These are phyloP conservation scores for Helotiales sp. DNA, from an alignment of 2,329 filamentous ascomycete species.

Conservation along the genomic window DNA sequence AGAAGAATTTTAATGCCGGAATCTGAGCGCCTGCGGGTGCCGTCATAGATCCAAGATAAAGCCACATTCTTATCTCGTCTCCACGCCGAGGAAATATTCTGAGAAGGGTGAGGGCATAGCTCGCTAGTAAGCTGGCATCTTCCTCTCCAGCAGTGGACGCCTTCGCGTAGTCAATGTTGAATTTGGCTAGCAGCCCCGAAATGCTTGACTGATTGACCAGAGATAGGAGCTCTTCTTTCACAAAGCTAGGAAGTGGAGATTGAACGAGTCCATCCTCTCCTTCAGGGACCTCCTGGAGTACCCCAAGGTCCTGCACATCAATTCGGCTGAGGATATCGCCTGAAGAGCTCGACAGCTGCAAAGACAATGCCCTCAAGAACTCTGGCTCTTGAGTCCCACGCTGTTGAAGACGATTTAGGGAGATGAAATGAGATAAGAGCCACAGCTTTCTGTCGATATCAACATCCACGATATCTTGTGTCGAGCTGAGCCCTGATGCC, in stretches of 20 bases:
- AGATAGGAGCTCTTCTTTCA: slow-evolving; percentile 66
- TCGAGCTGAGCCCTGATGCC: slow-evolving; percentile 15
- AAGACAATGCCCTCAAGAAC: slow-evolving; percentile 53
- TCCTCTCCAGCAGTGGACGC: slow-evolving; percentile 30
- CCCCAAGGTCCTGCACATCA: slow-evolving; percentile 45
- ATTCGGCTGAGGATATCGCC: slow-evolving; percentile 51
- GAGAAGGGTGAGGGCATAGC: slow-evolving; percentile 82
- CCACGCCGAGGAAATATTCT: slow-evolving; percentile 78
- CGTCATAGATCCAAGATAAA: slow-evolving; percentile 67
- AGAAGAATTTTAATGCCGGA: slow-evolving; percentile 81
- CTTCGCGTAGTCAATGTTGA: slow-evolving; percentile 32
- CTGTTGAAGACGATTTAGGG: slow-evolving; percentile 47
- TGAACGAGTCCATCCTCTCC: slow-evolving; percentile 17
- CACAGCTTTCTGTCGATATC: slow-evolving; percentile 50
- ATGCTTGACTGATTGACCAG: slow-evolving; percentile 77
- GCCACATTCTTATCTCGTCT: slow-evolving; percentile 92
- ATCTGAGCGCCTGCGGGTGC: slow-evolving; percentile 39
- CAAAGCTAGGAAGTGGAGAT: slow-evolving; percentile 50
- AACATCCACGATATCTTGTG: slow-evolving; percentile 24
- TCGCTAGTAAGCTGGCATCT: slow-evolving; percentile 74
- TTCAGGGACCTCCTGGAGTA: slow-evolving; percentile 26
- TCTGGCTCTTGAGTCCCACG: slow-evolving; percentile 38
- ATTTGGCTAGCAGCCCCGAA: slow-evolving; percentile 43
- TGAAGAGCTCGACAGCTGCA: slow-evolving; percentile 53
- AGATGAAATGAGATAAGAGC: slow-evolving; percentile 67